Percentiles rank a stretch among this genome's conserved stretches.
Evolutionary conservation across 768 basidiomycete species (phyloP).

Genomic region (Calocybe indica): DNA sequence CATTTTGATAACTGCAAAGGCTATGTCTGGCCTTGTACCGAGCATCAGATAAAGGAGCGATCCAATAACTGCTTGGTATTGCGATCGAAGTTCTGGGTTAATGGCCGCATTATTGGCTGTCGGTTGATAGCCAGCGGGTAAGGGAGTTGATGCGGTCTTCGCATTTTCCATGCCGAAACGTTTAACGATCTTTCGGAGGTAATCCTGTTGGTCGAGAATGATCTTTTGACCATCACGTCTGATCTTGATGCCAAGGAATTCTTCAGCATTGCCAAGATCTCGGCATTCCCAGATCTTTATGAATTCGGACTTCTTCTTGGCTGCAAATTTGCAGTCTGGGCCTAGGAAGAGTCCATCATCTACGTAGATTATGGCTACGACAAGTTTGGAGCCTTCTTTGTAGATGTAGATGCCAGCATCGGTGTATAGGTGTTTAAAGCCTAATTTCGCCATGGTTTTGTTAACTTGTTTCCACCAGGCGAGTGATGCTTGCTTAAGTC

Average conservation of each 20-base stretch:
- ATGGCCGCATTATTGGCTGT: neutral
- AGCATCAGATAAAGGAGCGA: constrained; percentile 17
- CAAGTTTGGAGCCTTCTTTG: constrained; percentile 3
- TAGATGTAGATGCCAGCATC: constrained; percentile 6
- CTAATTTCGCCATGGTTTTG: neutral
- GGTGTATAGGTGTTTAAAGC: constrained; percentile 5
- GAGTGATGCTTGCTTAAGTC: constrained; percentile 7
- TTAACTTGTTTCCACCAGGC: constrained; percentile 1
- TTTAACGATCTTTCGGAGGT: constrained; percentile 5
- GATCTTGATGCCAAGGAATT: constrained; percentile 15
- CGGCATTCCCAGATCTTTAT: constrained; percentile 17
- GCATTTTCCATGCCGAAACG: constrained; percentile 6
- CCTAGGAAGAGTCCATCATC: constrained; percentile 8
- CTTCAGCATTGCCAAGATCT: constrained; percentile 11
- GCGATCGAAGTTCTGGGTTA: neutral
- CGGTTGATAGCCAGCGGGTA: constrained; percentile 1
- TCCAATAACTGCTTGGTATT: constrained; percentile 10
- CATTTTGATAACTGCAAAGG: constrained; percentile 5
- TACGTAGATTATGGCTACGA: constrained; percentile 8
- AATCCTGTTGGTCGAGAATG: constrained; percentile 11
- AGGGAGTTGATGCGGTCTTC: neutral
- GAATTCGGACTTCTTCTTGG: constrained; percentile 9
- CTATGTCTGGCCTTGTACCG: constrained; percentile 14
- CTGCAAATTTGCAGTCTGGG: neutral
- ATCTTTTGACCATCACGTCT: neutral